phyloP scores from a whole-genome alignment of 257 asterid genomes.

The Jacaranda copaia region DNA sequence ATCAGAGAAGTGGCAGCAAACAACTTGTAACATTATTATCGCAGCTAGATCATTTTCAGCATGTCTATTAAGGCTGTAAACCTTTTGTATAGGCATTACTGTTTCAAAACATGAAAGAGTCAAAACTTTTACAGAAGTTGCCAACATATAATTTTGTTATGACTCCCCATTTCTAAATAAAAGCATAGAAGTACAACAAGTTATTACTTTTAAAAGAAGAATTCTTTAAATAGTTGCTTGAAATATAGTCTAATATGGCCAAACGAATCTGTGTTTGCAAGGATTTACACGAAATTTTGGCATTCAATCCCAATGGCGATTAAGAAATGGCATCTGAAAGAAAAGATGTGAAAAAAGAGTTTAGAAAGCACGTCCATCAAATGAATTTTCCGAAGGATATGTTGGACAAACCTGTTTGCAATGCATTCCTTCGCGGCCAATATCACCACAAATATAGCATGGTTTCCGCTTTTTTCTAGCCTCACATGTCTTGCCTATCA shows the following conservation, averaged over 20 bases:
- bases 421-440: conserved; percentile 35
- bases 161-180: neutral
- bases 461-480: conserved; percentile 26
- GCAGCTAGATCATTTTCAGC: conserved; percentile 11
- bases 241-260: neutral
- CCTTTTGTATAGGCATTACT: neutral
- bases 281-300: conserved; percentile 18
- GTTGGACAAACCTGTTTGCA: conserved; percentile 42
- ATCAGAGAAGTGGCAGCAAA: conserved; percentile 18
- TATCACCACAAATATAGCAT: conserved; percentile 50
- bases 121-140: neutral
- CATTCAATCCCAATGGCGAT: neutral
- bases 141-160: neutral
- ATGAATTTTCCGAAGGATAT: conserved; percentile 14
- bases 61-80: conserved; percentile 10
- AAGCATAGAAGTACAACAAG: conserved; percentile 2
- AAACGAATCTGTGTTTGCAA: neutral
- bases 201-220: neutral
- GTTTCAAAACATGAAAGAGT: neutral
- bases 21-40: conserved; percentile 1
- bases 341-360: conserved; percentile 8
- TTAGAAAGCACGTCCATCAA: neutral
- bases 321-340: conserved; percentile 19
- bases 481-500: neutral
- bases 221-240: neutral